Conservation (phyloP, 2,329 filamentous ascomycete genomes). For the Aspergillus sp. region DNA sequence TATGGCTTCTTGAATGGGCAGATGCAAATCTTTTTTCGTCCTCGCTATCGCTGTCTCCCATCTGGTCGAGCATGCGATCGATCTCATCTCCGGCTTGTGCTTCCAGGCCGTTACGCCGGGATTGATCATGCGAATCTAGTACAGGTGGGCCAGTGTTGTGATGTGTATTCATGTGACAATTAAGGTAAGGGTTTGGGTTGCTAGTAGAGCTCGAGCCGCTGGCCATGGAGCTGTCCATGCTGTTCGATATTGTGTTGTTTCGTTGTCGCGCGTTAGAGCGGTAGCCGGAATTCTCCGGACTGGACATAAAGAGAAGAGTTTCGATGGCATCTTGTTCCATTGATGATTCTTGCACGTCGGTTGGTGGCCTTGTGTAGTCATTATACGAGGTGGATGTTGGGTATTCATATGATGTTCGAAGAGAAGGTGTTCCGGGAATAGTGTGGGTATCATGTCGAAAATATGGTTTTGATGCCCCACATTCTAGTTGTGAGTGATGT, state of each 20-base stretch:
- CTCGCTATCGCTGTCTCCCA: slow-evolving; percentile 33
- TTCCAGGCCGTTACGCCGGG: slow-evolving; percentile 16
- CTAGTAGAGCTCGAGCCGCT: slow-evolving; percentile 7
- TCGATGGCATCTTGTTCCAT: slow-evolving; percentile 49
- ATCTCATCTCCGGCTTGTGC: slow-evolving; percentile 34
- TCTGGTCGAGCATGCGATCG: slow-evolving; percentile 35
- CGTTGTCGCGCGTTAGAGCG: slow-evolving; percentile 29
- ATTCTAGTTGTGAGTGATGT: slow-evolving; percentile 27
- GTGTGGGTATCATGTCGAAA: slow-evolving; percentile 9
- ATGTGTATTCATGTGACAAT: slow-evolving; percentile 2
- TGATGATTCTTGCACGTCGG: slow-evolving; percentile 37
- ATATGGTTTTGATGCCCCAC: slow-evolving; percentile 13
- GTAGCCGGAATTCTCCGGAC: slow-evolving; percentile 42
- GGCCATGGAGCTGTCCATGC: slow-evolving; percentile 19
- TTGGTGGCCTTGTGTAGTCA: slow-evolving; percentile 22
- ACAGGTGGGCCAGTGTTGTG: background rate
- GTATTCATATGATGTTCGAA: slow-evolving; percentile 17
- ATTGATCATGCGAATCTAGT: background rate
- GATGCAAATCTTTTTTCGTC: slow-evolving; percentile 16
- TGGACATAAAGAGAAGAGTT: slow-evolving; percentile 45
- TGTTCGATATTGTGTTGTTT: slow-evolving; percentile 15
- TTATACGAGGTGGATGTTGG: slow-evolving; percentile 15
- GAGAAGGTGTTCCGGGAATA: slow-evolving; percentile 26
- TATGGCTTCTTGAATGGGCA: background rate
- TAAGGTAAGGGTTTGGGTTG: slow-evolving; percentile 11